Evolutionary conservation across 768 basidiomycete genomes (phyloP).

Genomic region (Megacollybia marginata): DNA sequence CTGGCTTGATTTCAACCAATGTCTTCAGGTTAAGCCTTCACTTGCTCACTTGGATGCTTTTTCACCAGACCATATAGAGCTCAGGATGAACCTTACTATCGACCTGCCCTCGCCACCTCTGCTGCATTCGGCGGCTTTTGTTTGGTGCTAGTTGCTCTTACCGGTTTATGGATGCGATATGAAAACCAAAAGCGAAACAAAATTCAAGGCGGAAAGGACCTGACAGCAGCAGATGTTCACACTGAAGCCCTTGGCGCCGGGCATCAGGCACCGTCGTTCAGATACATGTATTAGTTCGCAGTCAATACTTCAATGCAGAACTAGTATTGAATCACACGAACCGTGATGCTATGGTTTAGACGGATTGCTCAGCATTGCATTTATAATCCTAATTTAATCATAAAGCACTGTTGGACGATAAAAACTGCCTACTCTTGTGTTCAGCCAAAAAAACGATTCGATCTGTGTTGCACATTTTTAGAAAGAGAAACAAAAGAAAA

Average conservation of each 20-base stretch:
- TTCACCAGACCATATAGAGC: conserved; percentile 12
- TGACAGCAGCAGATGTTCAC: conserved; percentile 36
- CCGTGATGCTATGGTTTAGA: no score
- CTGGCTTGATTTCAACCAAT: conserved; percentile 45
- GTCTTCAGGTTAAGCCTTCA: conserved; percentile 24
- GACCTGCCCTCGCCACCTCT: conserved; percentile 20
- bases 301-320: no score
- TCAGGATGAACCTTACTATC: conserved; percentile 42
- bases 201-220: conserved; percentile 26
- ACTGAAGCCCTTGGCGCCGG: conserved; percentile 37
- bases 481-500: not conserved
- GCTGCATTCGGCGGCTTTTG: conserved; percentile 42
- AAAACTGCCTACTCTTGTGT: no score
- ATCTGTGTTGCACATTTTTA: not conserved
- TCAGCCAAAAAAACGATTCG: not conserved
- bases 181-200: conserved; percentile 40
- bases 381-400: no score
- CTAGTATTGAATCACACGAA: no score
- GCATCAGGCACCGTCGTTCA: conserved; percentile 32
- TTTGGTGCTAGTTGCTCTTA: conserved; percentile 30
- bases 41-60: no score
- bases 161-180: conserved; percentile 40
- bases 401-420: no score
- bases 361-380: no score
- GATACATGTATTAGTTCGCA: conserved; percentile 36